Evolutionary conservation across 1,139 yeast species (phyloP).

Genomic region (Candida smagusa): DNA sequence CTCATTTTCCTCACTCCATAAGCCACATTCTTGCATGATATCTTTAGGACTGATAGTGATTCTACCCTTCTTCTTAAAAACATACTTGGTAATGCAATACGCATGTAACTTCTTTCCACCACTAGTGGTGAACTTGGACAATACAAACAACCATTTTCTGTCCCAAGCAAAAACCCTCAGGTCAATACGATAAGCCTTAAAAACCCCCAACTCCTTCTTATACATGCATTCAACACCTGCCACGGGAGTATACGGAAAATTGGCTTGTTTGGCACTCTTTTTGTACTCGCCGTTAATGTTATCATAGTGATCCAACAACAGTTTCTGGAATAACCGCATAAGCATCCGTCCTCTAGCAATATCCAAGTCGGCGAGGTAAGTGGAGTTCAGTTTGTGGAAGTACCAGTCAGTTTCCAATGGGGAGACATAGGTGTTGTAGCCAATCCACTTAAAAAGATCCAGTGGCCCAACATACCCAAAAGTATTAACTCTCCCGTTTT

Average conservation of each 20-base stretch:
- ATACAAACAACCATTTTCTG: conserved; percentile 76
- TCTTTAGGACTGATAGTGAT: conserved; percentile 65
- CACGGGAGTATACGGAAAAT: conserved; percentile 71
- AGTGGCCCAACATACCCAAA: conserved; percentile 25
- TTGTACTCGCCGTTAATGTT: conserved; percentile 37
- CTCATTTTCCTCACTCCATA: conserved; percentile 50
- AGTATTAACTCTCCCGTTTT: conserved; percentile 27
- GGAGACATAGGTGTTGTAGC: conserved; percentile 57
- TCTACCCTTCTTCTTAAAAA: conserved; percentile 66
- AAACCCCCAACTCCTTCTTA: conserved; percentile 68
- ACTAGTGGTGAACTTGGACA: conserved; percentile 56
- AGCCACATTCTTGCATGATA: conserved; percentile 53
- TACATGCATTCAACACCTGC: conserved; percentile 69
- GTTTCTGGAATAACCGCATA: conserved; percentile 49
- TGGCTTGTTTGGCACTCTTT: conserved; percentile 14
- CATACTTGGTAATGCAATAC: conserved; percentile 70
- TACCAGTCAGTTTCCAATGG: conserved; percentile 81
- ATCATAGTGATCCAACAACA: conserved; percentile 35
- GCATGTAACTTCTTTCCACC: conserved; percentile 47
- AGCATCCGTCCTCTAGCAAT: conserved; percentile 67
- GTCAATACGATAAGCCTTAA: conserved; percentile 51
- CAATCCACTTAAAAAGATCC: conserved; percentile 43
- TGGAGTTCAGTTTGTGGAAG: conserved; percentile 82
- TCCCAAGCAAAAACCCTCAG: conserved; percentile 79
- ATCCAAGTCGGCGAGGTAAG: conserved; percentile 79